Conservation (phyloP, 306 rosid species). For the Abrus precatorius region DNA sequence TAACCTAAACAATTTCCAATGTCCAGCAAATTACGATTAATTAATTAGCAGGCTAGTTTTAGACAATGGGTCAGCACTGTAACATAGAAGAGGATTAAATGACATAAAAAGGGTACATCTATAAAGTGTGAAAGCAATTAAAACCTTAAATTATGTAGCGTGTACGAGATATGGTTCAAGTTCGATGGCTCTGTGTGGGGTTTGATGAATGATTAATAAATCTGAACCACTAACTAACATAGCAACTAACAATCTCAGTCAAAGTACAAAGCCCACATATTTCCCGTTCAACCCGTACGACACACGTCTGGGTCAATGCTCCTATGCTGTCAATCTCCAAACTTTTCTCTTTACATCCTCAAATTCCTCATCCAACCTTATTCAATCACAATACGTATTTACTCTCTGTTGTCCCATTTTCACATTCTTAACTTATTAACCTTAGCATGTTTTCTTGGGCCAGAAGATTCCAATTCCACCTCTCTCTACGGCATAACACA, state of each 20-base stretch:
- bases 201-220: not conserved
- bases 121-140: too few species aligned
- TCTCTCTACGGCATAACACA: constrained; percentile 36
- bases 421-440: not conserved
- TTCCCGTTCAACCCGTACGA: constrained; percentile 50
- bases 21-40: too few species aligned
- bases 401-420: not conserved
- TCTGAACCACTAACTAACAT: constrained; percentile 35
- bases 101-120: too few species aligned
- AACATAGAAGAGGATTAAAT: too few species aligned
- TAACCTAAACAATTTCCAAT: too few species aligned
- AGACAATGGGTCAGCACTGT: too few species aligned
- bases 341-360: constrained; percentile 39
- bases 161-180: too few species aligned
- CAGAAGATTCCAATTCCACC: constrained; percentile 51
- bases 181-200: too few species aligned
- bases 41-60: too few species aligned
- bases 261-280: constrained; percentile 45
- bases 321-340: not conserved
- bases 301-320: constrained; percentile 26
- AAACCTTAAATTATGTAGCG: too few species aligned
- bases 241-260: constrained; percentile 55
- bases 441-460: constrained; percentile 67
- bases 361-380: constrained; percentile 26
- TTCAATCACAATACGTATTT: not conserved